These are phyloP conservation scores for Xylaria intraflava DNA, from an alignment of 495 filamentous ascomycete genomes.

Conservation along the genomic window DNA sequence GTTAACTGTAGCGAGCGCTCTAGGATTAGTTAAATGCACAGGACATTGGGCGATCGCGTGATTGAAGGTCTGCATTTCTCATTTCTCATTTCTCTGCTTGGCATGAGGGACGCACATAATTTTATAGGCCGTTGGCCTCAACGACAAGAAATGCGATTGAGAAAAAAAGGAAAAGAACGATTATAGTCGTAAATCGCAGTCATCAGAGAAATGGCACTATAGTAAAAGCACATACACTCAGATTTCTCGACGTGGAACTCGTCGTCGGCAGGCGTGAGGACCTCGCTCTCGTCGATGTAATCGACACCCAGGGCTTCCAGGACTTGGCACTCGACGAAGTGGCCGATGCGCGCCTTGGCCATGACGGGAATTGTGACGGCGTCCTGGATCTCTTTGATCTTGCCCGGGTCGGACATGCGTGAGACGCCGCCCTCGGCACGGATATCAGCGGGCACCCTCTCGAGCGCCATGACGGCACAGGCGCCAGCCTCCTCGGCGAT, in stretches of 20 bases:
- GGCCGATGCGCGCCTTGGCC: conserved; percentile 97
- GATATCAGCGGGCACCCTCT: conserved; percentile 97
- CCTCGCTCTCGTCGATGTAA: conserved; percentile 97
- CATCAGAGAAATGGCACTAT: neutral
- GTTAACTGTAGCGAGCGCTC: conserved; percentile 37
- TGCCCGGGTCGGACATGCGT: conserved; percentile 89
- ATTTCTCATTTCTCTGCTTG: too few relatives aligned
- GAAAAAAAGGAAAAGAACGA: neutral
- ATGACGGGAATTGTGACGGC: conserved; percentile 99
- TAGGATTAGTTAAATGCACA: neutral
- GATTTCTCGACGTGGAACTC: conserved; percentile 87
- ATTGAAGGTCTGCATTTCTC: too few relatives aligned
- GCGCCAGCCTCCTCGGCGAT: conserved; percentile 97
- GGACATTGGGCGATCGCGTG: neutral
- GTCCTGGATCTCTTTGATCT: conserved; percentile 95
- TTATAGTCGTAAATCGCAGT: too few relatives aligned
- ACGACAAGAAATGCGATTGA: neutral
- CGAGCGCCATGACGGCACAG: conserved; percentile 94
- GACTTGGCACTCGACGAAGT: conserved; percentile 98
- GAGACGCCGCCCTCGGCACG: conserved; percentile 86
- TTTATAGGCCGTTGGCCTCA: too few relatives aligned
- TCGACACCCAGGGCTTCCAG: conserved; percentile 90
- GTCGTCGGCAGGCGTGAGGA: conserved; percentile 90
- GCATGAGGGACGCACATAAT: too few relatives aligned
- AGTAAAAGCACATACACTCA: conserved; percentile 36